phyloP scores from a whole-genome alignment of 352 stramenopile species.

The Phytopythium vexans region DNA sequence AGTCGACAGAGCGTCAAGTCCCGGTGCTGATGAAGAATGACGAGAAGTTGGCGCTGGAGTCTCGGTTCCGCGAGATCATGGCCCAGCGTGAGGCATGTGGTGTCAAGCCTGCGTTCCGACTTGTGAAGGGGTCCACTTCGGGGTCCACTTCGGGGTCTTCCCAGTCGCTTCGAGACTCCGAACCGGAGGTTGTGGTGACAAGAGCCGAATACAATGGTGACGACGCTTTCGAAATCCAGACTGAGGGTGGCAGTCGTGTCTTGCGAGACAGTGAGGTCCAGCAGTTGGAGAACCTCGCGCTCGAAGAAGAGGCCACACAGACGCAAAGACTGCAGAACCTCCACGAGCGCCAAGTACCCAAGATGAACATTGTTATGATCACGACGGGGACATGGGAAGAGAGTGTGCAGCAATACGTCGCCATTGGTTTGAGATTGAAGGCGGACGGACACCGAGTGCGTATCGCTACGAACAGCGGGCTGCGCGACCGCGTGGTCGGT shows the following conservation, averaged over 20 bases:
- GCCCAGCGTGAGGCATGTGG: constrained; percentile 13
- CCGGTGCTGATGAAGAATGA: constrained; percentile 18
- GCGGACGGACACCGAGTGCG: constrained; percentile 77
- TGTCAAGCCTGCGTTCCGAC: too few species aligned
- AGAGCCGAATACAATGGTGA: constrained; percentile 7
- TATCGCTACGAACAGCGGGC: constrained; percentile 68
- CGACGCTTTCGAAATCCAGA: too few species aligned
- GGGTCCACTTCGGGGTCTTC: constrained; percentile 8
- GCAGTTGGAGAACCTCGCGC: too few species aligned
- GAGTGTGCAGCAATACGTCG: constrained; percentile 52
- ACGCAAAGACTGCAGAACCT: constrained; percentile 12
- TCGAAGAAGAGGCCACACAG: too few species aligned
- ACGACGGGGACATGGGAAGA: constrained; percentile 49
- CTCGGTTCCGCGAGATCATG: constrained; percentile 21
- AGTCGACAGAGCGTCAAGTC: constrained; percentile 13
- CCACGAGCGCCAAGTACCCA: constrained; percentile 9
- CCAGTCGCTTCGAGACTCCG: constrained; percentile 4
- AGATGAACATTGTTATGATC: constrained; percentile 45
- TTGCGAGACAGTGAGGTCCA: too few species aligned
- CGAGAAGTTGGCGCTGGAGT: constrained; percentile 21
- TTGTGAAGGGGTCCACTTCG: too few species aligned
- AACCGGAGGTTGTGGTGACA: constrained; percentile 14
- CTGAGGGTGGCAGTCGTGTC: too few species aligned
- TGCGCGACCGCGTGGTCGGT: constrained; percentile 44
- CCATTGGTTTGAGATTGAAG: constrained; percentile 56